Base-by-base conservation (phyloP, 1,284 basidiomycete species). In the Salmacisia buchloeana region DNA sequence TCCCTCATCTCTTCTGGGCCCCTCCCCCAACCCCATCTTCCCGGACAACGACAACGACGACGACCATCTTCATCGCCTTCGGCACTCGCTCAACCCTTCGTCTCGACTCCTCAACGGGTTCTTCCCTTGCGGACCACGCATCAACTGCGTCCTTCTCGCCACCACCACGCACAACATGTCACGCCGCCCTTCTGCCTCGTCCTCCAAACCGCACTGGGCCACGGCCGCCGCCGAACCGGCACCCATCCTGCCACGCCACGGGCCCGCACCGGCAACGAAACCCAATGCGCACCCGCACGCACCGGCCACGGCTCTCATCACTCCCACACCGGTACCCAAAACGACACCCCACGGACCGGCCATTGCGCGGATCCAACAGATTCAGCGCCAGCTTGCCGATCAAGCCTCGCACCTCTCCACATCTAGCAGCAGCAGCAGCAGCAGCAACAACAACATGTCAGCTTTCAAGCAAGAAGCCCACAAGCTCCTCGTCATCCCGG, bases 401-500 rank as follows among this genome's bases (percentile, higher is more conserved):
- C 31, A 18, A 21, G n/a, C 23, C 13, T 15, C 54, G 5, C 31
- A 15, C 5, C 3, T 12, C 10, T 25, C 18, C 36, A 9, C 36
- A 9, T 10, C 10, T n/a, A 38, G 10, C 10, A 10, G 9, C 36
- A 38, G 36, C 10, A 9, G 18, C 25, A 52, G 18, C 46, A 29
- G 12, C 46, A 61, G 29, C 23, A 46, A 49, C 38, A 73, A 69
- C 70, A 68, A 68, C 60, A 60, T 65, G 21, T 65, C 67, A 54
- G 63, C 65, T 15, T 76, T 74, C 65, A 76, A 76, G 64, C 74
- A 76, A 64, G 74, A 71, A 12, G 65, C 71, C 12, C 74, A 76
- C 69, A 76, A 75, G 69, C 70, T 81, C 43, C 72, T 82, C 59
- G 74, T 80, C 64, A 90, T 91, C 69, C 89, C 90, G 52, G 90